Evolutionary conservation across 2,329 filamentous ascomycete genomes (phyloP), one percentile per base, ranked within the genome.

Genomic region (Teratosphaeriaceae sp.): DNA sequence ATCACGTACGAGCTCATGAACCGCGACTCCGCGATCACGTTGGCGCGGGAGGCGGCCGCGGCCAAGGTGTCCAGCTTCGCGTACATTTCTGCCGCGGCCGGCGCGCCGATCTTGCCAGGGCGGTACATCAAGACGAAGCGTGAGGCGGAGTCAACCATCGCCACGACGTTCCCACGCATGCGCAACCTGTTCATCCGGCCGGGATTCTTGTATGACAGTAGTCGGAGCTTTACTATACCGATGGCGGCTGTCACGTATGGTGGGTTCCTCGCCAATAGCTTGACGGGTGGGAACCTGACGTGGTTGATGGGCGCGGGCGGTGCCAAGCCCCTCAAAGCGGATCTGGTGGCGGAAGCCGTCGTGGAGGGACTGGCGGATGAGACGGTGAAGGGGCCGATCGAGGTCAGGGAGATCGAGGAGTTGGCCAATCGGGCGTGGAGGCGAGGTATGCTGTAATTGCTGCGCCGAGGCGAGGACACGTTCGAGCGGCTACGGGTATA

Each of bases 1-100:
- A 73, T 95, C 57, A 96, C 90, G 15, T 98, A 98, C 70, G 92
- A 97, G 70, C 75, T 88, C 47, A 96, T 98, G 88, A 98, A 98
- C 69, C 79, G 92, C 44, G 90, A 97, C 68, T 76, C 76, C 69
- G 90, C 90, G 37, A 79, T 97, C 48, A 77, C 83, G 42, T 75
- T 96, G 12, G 92, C 90, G 12, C 80, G 83, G 58, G 85, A 90
- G 61, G 81, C 88, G 1, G 74, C 75, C 20, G 69, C 69, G 24
- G 78, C 79, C 46, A 73, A 79, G 26, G 82, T 83, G 12, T 68
- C 74, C 15, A 79, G 81, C 0, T 96, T 95, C 62, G 80, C 84
- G 46, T 97, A 88, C 71, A 83, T 98, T 48, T 95, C 88, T 26
- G 92, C 92, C 2, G 85, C 88, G 0, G 87, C 76, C 1, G 90